A percentile compares a stretch with the other conserved stretches of the same genome.
phyloP scores from a whole-genome alignment of 108 stramenopile species.

The Skeletonema menzelii region DNA sequence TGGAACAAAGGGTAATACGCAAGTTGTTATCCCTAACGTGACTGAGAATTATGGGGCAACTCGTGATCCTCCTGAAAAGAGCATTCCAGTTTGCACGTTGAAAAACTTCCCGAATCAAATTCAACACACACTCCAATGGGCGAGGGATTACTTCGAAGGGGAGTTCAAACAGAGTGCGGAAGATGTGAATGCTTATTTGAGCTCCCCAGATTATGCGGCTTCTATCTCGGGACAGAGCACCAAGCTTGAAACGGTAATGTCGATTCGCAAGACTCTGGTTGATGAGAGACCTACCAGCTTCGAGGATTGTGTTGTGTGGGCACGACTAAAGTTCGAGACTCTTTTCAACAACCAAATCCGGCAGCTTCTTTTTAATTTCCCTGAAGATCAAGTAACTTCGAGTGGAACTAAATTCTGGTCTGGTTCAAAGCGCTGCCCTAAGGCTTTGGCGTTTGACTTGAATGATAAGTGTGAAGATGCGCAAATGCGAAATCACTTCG shows the following conservation, averaged over 20 bases:
- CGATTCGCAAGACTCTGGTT: conserved; percentile 80
- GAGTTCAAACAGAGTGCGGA: conserved; percentile 94
- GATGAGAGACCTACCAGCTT: conserved; percentile 86
- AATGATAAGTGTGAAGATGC: conserved; percentile 83
- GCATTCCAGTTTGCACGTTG: conserved; percentile 98
- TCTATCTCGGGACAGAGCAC: conserved; percentile 88
- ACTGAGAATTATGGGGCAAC: conserved; percentile 99
- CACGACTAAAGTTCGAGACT: conserved; percentile 92
- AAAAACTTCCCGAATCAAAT: conserved; percentile 99
- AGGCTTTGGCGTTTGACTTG: conserved; percentile 84
- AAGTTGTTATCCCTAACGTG: conserved; percentile 94
- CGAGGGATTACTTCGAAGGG: conserved; percentile 98
- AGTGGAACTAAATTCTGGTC: conserved; percentile 95
- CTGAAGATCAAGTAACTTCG: conserved; percentile 89
- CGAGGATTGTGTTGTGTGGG: conserved; percentile 96
- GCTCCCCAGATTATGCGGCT: conserved; percentile 70
- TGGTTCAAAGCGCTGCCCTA: conserved; percentile 95
- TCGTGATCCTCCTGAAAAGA: conserved; percentile 97
- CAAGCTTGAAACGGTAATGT: conserved; percentile 87
- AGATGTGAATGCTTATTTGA: conserved; percentile 93
- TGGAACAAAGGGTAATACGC: conserved; percentile 97
- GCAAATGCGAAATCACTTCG: conserved; percentile 91
- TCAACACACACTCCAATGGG: conserved; percentile 98
- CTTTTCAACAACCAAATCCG: conserved; percentile 95
- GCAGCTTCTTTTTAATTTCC: conserved; percentile 96